phyloP scores from a whole-genome alignment of 2,329 filamentous ascomycete species.

The Trichothecium sympodiale region DNA sequence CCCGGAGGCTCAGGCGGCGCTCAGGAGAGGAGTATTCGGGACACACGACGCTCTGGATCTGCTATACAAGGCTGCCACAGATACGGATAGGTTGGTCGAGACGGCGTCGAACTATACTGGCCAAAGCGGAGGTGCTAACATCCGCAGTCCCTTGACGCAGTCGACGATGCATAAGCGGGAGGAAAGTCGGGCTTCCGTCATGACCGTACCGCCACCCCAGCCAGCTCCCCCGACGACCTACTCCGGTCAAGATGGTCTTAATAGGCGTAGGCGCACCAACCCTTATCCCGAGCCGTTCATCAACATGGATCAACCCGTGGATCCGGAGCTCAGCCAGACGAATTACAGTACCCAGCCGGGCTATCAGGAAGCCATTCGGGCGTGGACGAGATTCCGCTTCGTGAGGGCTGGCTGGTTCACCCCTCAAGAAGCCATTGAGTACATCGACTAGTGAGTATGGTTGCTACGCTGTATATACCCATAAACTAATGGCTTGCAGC shows the following conservation, averaged over 20 bases:
- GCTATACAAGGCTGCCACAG: constrained; percentile 70
- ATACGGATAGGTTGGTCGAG: constrained; percentile 38
- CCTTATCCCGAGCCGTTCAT: not conserved
- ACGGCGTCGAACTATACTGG: constrained; percentile 5
- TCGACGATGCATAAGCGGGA: constrained; percentile 15
- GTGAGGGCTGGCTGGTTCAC: constrained; percentile 97
- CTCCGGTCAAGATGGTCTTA: constrained; percentile 3
- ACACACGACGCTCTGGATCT: constrained; percentile 88
- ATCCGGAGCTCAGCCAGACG: constrained; percentile 33
- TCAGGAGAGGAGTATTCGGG: constrained; percentile 68
- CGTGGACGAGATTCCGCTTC: constrained; percentile 89
- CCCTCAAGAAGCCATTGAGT: constrained; percentile 81
- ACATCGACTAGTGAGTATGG: constrained; percentile 80
- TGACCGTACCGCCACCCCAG: constrained; percentile 9
- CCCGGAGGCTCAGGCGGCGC: constrained; percentile 51
- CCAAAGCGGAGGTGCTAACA: not conserved
- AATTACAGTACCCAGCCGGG: constrained; percentile 38
- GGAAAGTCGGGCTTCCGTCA: constrained; percentile 15
- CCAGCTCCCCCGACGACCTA: constrained; percentile 1
- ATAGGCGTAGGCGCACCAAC: not conserved
- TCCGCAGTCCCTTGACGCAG: not conserved
- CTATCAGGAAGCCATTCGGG: constrained; percentile 61
- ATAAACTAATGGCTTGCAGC: constrained; percentile 26
- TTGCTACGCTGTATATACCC: not conserved
- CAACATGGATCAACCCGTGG: constrained; percentile 27